Conservation (phyloP, 768 basidiomycete genomes). For the Mycena maculata region DNA sequence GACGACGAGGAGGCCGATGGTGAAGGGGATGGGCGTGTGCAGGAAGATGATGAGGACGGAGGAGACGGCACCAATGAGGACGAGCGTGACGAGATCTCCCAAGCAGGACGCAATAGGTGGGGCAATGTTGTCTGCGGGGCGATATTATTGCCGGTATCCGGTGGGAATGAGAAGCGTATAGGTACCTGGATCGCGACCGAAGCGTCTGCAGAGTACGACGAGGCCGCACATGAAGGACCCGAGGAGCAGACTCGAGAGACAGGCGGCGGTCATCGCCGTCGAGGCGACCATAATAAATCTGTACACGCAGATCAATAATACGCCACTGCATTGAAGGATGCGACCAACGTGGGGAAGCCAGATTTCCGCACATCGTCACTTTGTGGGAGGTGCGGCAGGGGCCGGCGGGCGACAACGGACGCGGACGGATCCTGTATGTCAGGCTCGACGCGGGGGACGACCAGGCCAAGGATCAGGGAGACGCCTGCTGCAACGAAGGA, state of each 20-base stretch:
- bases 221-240: constrained; percentile 94
- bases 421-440: constrained; percentile 22
- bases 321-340: not conserved
- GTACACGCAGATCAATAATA: constrained; percentile 33
- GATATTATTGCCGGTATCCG: too few relatives aligned
- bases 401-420: constrained; percentile 20
- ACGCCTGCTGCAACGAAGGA: constrained; percentile 88
- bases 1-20: constrained; percentile 63
- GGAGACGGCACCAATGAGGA: constrained; percentile 82
- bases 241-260: constrained; percentile 79
- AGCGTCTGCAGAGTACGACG: constrained; percentile 80
- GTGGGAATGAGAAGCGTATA: not conserved
- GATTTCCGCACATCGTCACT: constrained; percentile 43
- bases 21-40: constrained; percentile 72
- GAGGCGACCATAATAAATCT: constrained; percentile 85
- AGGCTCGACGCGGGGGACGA: constrained; percentile 57
- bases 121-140: constrained; percentile 86
- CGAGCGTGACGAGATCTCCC: constrained; percentile 92
- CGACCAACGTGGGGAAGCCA: constrained; percentile 51
- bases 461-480: constrained; percentile 76
- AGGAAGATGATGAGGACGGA: constrained; percentile 75
- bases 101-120: constrained; percentile 93
- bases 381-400: constrained; percentile 24
- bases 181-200: constrained; percentile 86
- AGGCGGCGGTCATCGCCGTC: constrained; percentile 84